phyloP scores from a whole-genome alignment of 805 yeast genomes.

The Cyberlindnera sargentensis region DNA sequence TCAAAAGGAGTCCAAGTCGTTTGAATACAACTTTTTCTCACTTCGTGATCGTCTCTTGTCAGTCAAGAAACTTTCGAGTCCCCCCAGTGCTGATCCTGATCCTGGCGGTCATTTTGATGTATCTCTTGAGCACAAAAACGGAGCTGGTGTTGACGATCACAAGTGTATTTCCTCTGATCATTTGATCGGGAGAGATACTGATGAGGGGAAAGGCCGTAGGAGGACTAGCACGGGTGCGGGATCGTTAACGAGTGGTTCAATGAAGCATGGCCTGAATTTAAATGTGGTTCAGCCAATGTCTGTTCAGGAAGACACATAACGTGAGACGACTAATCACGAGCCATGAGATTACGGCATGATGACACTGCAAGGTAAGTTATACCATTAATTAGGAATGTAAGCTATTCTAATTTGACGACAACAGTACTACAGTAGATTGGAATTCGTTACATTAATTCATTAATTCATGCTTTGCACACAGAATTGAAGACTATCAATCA shows the following conservation, averaged over 20 bases:
- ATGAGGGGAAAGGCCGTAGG: neutral
- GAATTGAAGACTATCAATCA: neutral
- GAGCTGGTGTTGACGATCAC: neutral
- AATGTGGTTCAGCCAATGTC: slow-evolving; percentile 52
- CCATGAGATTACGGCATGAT: no score
- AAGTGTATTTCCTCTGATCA: neutral
- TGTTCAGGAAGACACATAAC: no score
- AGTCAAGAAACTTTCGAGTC: slow-evolving; percentile 25
- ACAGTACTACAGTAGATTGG: no score
- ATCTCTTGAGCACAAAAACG: neutral
- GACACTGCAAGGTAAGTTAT: no score
- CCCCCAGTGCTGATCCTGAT: slow-evolving; percentile 2
- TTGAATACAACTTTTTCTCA: slow-evolving; percentile 12
- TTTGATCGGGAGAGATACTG: neutral
- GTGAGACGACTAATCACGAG: no score
- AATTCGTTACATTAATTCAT: neutral
- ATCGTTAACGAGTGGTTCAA: neutral
- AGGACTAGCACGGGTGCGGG: slow-evolving; percentile 1
- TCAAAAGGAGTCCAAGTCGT: slow-evolving; percentile 1
- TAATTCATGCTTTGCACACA: no score
- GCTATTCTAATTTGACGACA: no score
- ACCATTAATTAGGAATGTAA: no score
- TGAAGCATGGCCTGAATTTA: slow-evolving; percentile 30
- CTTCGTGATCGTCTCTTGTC: slow-evolving; percentile 13
- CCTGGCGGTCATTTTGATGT: neutral